Conservation (phyloP, 306 rosid genomes). For the Erythrophleum fordii region DNA sequence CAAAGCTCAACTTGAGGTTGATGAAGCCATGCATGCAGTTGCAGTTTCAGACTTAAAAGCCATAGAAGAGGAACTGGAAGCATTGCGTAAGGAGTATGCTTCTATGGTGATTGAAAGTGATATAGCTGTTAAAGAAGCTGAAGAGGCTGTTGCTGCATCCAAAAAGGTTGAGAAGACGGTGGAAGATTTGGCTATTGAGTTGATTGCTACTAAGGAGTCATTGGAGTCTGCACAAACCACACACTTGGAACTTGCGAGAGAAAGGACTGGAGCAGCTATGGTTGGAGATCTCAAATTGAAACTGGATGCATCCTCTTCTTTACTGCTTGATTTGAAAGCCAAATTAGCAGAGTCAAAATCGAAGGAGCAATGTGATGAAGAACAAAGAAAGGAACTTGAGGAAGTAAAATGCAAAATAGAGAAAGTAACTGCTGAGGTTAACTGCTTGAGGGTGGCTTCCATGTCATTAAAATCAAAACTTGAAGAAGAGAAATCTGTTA, state of each 20-base stretch:
- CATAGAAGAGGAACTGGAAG: constrained; percentile 62
- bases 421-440: constrained; percentile 58
- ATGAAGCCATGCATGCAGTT: constrained; percentile 60
- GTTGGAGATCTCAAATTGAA: constrained; percentile 1
- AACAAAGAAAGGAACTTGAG: constrained; percentile 48
- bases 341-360: not conserved
- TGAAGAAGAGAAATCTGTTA: constrained; percentile 62
- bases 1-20: constrained; percentile 76
- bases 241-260: not conserved
- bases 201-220: constrained; percentile 60
- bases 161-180: constrained; percentile 69
- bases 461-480: constrained; percentile 56
- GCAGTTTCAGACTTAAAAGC: constrained; percentile 62
- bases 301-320: not conserved
- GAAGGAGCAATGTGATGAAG: not conserved
- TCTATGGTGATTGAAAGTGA: constrained; percentile 59
- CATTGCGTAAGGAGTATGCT: constrained; percentile 56
- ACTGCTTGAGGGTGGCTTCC: constrained; percentile 60
- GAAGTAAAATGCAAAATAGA: constrained; percentile 41
- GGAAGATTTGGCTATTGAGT: constrained; percentile 65
- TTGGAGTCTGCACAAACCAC: constrained; percentile 44
- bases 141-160: constrained; percentile 36
- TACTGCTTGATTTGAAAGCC: constrained; percentile 19
- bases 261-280: constrained; percentile 29
- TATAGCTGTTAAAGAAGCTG: constrained; percentile 58